Evolutionary conservation across 371 early-diverging fungal genomes (phyloP).

Genomic region (Rhizopus stolonifer): DNA sequence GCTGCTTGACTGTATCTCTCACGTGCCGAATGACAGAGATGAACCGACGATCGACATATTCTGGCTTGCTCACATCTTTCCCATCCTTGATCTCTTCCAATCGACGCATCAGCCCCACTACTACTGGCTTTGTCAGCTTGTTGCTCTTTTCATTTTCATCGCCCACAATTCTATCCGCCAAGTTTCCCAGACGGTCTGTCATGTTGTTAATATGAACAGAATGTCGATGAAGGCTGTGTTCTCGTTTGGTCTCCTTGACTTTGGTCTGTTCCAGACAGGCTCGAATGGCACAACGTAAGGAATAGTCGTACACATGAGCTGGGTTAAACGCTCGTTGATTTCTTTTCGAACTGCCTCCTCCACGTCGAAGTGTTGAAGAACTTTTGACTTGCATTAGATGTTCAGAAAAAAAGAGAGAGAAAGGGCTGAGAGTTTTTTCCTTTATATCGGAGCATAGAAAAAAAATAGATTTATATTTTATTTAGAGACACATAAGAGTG

Average conservation of each 20-base stretch:
- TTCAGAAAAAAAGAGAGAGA: conserved; percentile 56
- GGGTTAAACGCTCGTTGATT: conserved; percentile 28
- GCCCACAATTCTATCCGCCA: conserved; percentile 31
- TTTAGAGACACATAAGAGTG: conserved; percentile 41
- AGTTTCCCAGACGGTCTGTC: conserved; percentile 30
- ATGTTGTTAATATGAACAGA: conserved; percentile 31
- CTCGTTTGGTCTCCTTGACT: conserved; percentile 16
- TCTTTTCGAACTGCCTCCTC: conserved; percentile 26
- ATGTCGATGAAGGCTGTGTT: conserved; percentile 19
- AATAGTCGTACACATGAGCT: conserved; percentile 35
- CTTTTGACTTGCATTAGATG: conserved; percentile 18
- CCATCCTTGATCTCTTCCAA: conserved; percentile 38
- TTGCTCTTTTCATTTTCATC: conserved; percentile 27
- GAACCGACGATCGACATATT: conserved; percentile 33
- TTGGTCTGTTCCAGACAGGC: conserved; percentile 32
- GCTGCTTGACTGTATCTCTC: conserved; percentile 30
- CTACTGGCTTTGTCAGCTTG: conserved; percentile 35
- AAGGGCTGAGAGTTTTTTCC: conserved; percentile 21
- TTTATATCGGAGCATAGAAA: too few relatives aligned
- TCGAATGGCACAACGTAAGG: conserved; percentile 41
- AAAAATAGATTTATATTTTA: conserved; percentile 63
- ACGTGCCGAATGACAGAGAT: conserved; percentile 23
- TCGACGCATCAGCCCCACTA: conserved; percentile 28
- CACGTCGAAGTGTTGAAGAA: conserved; percentile 27
- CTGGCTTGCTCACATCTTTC: conserved; percentile 29